Base-by-base conservation (phyloP, 352 stramenopile species). In the Pythium coloratum region DNA sequence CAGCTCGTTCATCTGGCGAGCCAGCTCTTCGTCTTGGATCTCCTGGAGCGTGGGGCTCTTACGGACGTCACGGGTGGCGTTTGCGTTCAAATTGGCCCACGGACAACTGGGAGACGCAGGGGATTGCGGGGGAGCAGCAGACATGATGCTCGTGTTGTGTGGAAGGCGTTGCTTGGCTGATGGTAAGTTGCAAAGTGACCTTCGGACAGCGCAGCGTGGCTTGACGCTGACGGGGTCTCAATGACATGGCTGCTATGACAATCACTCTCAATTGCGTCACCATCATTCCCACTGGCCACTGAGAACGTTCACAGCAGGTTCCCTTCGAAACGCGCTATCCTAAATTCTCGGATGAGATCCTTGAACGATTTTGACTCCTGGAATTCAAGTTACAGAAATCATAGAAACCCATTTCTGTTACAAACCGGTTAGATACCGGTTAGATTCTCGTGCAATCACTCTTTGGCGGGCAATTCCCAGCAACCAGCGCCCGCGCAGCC, bases 1-100 rank as follows among this genome's bases (percentile, higher is more conserved):
- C 33, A 71, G 49, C 36, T 82, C 67, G 6, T 80, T 63, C 42
- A 88, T 62, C 59, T 85, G 71, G 16, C 64, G 60, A 3, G 80
- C 79, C 33, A 90, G 62, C 59, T 87, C 77, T 62, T 87, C 81
- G 67, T 90, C 81, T 73, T 88, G 81, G 64, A 90, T 87, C 56
- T 90, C 76, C 72, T 87, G 81, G 33, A 88, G 69, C 32, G 62
- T 86, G 13, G 69, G 69, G 34, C 51, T 62, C 44, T 28, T 47
- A 38, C 20, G 18, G 0, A 33, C 47, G 47, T 40, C 46, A 33
- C 30, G 18, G 5, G 40, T 55, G 42, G 59, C 40, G 26, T 42
- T 14, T 8, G 54, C 20, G 10, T 36, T 50, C 18, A 60, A 6
- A 49, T 18, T 20, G 7, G 6, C 55, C 55, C 55, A 62, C 10